A percentile compares a stretch with the other conserved stretches of the same genome.
Conservation (phyloP, 345 rosid genomes). For the Brassica nigra region DNA sequence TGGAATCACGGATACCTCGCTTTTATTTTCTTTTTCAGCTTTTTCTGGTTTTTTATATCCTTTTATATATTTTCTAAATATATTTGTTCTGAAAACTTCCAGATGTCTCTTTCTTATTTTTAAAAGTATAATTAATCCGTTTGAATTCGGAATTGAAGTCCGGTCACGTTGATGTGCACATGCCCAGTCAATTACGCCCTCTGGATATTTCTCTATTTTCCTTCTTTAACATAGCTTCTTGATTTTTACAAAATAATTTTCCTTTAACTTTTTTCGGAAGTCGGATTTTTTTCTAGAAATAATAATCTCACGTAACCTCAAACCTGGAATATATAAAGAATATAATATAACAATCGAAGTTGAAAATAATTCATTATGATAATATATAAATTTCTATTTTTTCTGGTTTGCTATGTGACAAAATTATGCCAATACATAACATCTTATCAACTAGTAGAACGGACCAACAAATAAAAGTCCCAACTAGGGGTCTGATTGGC, state of each 20-base stretch:
- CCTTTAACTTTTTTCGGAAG: background rate
- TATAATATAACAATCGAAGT: background rate
- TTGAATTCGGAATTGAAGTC: constrained; percentile 40
- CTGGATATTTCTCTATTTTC: constrained; percentile 11
- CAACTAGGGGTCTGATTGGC: too few relatives aligned
- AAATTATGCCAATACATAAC: background rate
- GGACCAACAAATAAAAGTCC: background rate
- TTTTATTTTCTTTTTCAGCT: constrained; percentile 6
- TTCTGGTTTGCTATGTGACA: background rate
- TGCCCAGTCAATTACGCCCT: constrained; percentile 45
- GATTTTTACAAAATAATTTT: background rate
- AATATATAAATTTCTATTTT: background rate
- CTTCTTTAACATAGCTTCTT: background rate
- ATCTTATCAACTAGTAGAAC: background rate
- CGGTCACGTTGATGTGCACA: constrained; percentile 43
- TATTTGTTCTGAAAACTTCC: constrained; percentile 14
- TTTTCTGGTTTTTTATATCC: constrained; percentile 10
- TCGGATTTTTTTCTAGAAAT: background rate
- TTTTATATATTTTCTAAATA: background rate
- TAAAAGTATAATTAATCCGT: constrained; percentile 29
- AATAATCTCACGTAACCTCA: background rate
- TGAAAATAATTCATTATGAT: background rate
- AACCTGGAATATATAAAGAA: background rate
- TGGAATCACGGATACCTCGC: constrained; percentile 61
- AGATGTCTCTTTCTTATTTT: constrained; percentile 38